These are phyloP conservation scores for Trichosporon ovoides DNA, from an alignment of 1,284 basidiomycete species.

Conservation along the genomic window DNA sequence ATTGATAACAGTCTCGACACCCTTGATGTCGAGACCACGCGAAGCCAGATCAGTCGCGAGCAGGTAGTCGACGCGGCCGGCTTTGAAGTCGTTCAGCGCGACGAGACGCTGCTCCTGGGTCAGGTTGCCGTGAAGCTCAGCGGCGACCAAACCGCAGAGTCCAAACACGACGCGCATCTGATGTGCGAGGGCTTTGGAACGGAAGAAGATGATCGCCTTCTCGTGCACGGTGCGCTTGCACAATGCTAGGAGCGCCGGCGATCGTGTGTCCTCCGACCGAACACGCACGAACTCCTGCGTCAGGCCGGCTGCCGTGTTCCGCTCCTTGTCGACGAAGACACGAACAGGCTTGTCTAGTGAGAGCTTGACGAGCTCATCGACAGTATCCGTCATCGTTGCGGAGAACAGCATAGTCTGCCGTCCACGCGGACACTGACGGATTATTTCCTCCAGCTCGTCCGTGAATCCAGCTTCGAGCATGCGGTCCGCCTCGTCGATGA, in stretches of 20 bases:
- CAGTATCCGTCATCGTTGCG: slow-evolving; percentile 94
- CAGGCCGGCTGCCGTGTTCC: slow-evolving; percentile 79
- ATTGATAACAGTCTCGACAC: slow-evolving; percentile 95
- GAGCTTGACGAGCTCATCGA: slow-evolving; percentile 88
- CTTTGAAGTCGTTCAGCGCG: slow-evolving; percentile 80
- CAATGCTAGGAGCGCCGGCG: slow-evolving; percentile 73
- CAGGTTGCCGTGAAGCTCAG: slow-evolving; percentile 90
- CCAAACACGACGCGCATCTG: slow-evolving; percentile 92
- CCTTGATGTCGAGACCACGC: slow-evolving; percentile 93
- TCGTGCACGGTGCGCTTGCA: slow-evolving; percentile 82
- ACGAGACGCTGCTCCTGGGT: slow-evolving; percentile 89
- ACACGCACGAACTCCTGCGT: slow-evolving; percentile 94
- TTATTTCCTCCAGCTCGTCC: slow-evolving; percentile 92
- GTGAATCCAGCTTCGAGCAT: slow-evolving; percentile 97
- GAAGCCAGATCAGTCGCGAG: slow-evolving; percentile 95
- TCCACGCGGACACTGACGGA: slow-evolving; percentile 77
- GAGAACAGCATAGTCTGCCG: slow-evolving; percentile 98
- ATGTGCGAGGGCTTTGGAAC: slow-evolving; percentile 94
- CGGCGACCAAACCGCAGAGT: slow-evolving; percentile 77
- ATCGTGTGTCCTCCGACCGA: slow-evolving; percentile 65
- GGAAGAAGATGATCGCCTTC: slow-evolving; percentile 84
- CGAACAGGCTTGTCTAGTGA: slow-evolving; percentile 86
- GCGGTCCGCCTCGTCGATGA: slow-evolving; percentile 95
- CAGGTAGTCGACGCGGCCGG: slow-evolving; percentile 77
- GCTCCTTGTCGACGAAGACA: slow-evolving; percentile 91